phyloP scores from a whole-genome alignment of 2,329 filamentous ascomycete genomes.

The Colletotrichum musicola region DNA sequence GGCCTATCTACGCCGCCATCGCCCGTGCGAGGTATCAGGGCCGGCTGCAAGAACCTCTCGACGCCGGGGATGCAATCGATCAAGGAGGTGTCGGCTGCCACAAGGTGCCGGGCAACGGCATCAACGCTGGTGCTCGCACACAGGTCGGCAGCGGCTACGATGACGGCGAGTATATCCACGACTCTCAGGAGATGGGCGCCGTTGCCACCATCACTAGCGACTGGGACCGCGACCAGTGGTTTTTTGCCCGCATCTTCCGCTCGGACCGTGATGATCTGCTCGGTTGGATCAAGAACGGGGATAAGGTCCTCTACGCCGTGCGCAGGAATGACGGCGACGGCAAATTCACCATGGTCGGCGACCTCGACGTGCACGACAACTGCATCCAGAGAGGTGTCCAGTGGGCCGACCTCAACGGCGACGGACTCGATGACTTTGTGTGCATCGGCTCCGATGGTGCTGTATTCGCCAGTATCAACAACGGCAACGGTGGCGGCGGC shows the following conservation, averaged over 20 bases:
- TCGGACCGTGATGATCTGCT: conserved; percentile 39
- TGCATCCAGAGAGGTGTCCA: conserved; percentile 25
- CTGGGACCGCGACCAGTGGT: conserved; percentile 43
- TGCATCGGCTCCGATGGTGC: conserved; percentile 19
- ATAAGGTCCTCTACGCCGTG: not conserved
- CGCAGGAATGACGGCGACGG: not conserved
- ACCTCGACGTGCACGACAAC: conserved; percentile 16
- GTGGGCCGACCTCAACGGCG: conserved; percentile 38
- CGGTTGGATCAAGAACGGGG: conserved; percentile 1
- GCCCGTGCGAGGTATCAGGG: not conserved
- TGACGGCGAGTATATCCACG: conserved; percentile 47
- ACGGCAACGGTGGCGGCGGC: conserved; percentile 26
- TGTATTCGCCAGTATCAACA: conserved; percentile 19
- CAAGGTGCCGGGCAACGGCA: conserved; percentile 42
- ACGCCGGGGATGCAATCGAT: not conserved
- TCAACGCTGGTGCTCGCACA: conserved; percentile 42
- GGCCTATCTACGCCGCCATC: conserved; percentile 44
- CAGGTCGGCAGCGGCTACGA: conserved; percentile 46
- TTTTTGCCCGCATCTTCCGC: conserved; percentile 41
- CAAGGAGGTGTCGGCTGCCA: conserved; percentile 33
- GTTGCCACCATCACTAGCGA: conserved; percentile 39
- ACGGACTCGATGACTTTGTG: conserved; percentile 39
- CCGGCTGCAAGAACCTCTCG: not conserved
- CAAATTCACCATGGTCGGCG: conserved; percentile 31
- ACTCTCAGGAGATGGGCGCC: conserved; percentile 36